Base-by-base conservation (phyloP, 371 early-diverging fungal species). In the Saksenaea vasiformis region DNA sequence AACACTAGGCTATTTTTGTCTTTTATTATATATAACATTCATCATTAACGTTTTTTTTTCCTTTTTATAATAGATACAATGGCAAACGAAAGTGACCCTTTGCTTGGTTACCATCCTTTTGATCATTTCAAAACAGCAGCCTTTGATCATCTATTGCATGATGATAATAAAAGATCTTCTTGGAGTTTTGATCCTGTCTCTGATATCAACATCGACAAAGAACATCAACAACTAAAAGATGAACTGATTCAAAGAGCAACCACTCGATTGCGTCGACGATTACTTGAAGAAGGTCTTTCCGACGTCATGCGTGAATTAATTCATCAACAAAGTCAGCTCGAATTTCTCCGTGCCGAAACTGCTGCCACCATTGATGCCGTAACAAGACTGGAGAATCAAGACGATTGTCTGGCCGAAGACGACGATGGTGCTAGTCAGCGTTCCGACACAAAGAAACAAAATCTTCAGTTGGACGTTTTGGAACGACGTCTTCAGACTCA, bases 281-380 rank as follows among this genome's bases (percentile, higher is more conserved):
- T 66, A 35, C 43, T 70, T 8, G 66, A 70, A 60, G 66, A 70
- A 35, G 64, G 54, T 31, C 43, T 80, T 3, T 66, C 70, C 22
- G 65, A 74, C 35, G 65, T 80, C 3, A 73, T 71, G 68, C 54
- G 44, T 4, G 56, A 68, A 53, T 58, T 75, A 2, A 62, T 66
- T 53, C 58, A 60, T 11, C 36, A 66, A 26, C 73, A 77, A 44
- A 58, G 69, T 35, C 66, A 74, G 28, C 47, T 75, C 15, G 77
- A 75, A 41, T 38, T 66, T 9, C 36, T 80, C 26, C 71, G 68
- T 53, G 44, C 70, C 9, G 76, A 77, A 31, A 54, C 77, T 15
- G 54, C 66, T 0, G 67, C 74, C 10, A 77, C 77, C 2, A 72
- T 74, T 4, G 68, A 69, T 31, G 71, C 69, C 14, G 62, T 79